Conservation (phyloP, 371 early-diverging fungal species). For the Catenaria anguillulae region DNA sequence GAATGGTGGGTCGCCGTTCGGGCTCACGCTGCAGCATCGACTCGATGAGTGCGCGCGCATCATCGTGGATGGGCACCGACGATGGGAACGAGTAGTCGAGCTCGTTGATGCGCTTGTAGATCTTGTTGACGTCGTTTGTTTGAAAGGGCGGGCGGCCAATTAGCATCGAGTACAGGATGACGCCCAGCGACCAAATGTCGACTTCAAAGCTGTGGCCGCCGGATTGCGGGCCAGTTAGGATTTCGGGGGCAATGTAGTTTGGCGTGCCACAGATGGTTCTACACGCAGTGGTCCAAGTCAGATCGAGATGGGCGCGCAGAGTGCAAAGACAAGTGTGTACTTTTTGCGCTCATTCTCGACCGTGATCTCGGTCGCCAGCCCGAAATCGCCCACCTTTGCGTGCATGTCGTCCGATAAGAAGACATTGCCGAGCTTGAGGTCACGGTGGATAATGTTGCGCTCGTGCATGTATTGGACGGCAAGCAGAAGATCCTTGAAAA, state of each 20-base stretch:
- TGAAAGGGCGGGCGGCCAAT: constrained; percentile 95
- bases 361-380: constrained; percentile 68
- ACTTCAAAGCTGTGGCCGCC: constrained; percentile 90
- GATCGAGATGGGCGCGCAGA: constrained; percentile 10
- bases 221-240: constrained; percentile 56
- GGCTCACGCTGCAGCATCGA: not conserved
- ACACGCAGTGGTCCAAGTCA: constrained; percentile 1
- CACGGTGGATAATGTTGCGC: constrained; percentile 80
- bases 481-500: constrained; percentile 65
- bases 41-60: not conserved
- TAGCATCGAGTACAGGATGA: constrained; percentile 81
- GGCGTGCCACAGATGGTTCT: constrained; percentile 97
- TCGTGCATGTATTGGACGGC: constrained; percentile 80
- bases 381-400: constrained; percentile 96
- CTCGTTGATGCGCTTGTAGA: constrained; percentile 69
- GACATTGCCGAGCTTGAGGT: constrained; percentile 94
- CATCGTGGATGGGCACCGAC: not conserved
- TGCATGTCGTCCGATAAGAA: constrained; percentile 70
- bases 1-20: not conserved
- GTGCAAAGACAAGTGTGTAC: constrained; percentile 28
- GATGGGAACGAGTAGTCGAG: constrained; percentile 65
- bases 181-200: constrained; percentile 97
- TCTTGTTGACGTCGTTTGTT: constrained; percentile 61
- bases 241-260: constrained; percentile 98
- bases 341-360: constrained; percentile 69